Percentiles rank a stretch among this genome's conserved stretches.
Conservation (phyloP, 169 alveolate genomes). For the Besnoitia besnoiti region DNA sequence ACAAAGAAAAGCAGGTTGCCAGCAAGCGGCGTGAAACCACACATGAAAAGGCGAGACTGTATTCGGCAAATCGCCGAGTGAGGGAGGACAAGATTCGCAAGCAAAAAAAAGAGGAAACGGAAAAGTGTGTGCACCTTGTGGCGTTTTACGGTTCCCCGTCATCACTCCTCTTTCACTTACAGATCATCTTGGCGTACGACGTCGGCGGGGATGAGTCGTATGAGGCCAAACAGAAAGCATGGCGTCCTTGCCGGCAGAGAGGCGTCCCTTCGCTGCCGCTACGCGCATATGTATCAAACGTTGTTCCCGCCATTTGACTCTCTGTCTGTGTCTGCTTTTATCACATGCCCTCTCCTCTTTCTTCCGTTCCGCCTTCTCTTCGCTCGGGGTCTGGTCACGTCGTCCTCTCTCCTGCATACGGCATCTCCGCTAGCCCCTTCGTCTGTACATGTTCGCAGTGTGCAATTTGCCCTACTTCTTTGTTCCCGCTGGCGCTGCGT, state of each 20-base stretch:
- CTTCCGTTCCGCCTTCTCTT: too few species aligned
- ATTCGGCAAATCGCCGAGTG: too few species aligned
- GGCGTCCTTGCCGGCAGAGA: background rate
- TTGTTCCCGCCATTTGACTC: background rate
- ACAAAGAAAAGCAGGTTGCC: background rate
- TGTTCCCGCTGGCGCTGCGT: too few species aligned
- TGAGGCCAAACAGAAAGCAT: background rate
- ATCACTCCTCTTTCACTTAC: background rate
- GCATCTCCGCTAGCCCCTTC: too few species aligned
- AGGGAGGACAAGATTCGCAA: too few species aligned
- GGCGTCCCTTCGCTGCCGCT: background rate
- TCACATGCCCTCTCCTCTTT: too few species aligned
- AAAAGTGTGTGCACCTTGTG: background rate
- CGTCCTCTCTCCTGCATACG: background rate
- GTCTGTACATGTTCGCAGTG: too few species aligned
- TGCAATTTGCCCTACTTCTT: too few species aligned
- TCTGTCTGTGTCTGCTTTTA: too few species aligned
- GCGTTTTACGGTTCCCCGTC: background rate
- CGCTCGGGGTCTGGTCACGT: background rate
- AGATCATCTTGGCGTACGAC: background rate
- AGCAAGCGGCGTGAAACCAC: too few species aligned
- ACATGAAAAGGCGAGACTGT: too few species aligned
- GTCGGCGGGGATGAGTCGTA: background rate
- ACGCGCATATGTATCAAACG: background rate
- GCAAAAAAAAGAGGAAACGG: background rate